Percentiles rank a stretch among this genome's conserved stretches.
These are phyloP conservation scores for Apiotrichum veenhuisii DNA, from an alignment of 1,284 basidiomycete species.

Conservation along the genomic window DNA sequence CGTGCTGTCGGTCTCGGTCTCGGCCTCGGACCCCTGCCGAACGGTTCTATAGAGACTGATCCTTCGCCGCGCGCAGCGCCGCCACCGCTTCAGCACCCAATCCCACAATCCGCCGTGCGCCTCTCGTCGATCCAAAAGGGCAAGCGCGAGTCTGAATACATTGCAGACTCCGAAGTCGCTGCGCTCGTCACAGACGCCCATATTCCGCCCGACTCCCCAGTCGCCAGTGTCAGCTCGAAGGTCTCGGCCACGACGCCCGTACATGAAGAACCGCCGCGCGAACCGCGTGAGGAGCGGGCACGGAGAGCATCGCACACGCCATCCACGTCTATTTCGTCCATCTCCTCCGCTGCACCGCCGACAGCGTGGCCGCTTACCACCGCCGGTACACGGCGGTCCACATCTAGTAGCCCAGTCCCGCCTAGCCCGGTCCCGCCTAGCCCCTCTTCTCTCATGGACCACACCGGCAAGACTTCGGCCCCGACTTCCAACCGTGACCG, in stretches of 20 bases:
- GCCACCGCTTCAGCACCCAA: too few species aligned
- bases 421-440: too few species aligned
- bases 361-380: neutral
- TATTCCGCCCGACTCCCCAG: neutral
- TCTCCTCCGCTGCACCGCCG: neutral
- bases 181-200: neutral
- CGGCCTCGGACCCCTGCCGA: too few species aligned
- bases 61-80: neutral
- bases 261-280: neutral
- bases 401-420: too few species aligned
- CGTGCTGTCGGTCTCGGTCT: neutral
- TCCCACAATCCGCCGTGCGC: too few species aligned
- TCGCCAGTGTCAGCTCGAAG: neutral
- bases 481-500: neutral
- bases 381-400: too few species aligned
- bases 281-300: neutral
- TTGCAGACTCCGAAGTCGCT: conserved; percentile 5
- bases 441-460: neutral
- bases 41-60: too few species aligned
- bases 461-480: neutral
- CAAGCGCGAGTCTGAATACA: conserved; percentile 3
- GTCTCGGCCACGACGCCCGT: neutral
- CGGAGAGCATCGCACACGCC: neutral
- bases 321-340: neutral
- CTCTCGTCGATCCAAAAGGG: neutral